Percentiles rank a stretch among this genome's conserved stretches.
Conservation (phyloP, 2,329 filamentous ascomycete genomes). For the Microdochium bolleyi region DNA sequence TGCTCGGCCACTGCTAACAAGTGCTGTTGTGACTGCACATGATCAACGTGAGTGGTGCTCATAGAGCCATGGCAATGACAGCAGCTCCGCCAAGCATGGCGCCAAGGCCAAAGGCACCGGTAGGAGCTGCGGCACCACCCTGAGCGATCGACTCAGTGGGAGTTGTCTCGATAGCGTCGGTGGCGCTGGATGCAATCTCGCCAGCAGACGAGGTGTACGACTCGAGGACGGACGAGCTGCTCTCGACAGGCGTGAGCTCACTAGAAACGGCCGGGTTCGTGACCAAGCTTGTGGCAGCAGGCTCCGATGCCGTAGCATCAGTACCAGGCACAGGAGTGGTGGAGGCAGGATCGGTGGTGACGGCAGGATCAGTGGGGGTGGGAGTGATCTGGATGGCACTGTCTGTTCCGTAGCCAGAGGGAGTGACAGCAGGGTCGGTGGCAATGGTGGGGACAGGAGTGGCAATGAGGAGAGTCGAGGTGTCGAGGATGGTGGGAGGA, state of each 20-base stretch:
- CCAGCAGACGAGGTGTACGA: neutral
- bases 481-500: slow-evolving; percentile 1
- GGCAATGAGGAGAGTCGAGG: slow-evolving; percentile 2
- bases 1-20: too few species aligned
- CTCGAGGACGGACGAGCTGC: neutral
- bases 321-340: too few species aligned
- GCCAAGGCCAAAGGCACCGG: neutral
- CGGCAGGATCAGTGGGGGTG: neutral
- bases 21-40: neutral
- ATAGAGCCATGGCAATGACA: neutral
- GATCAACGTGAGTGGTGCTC: neutral
- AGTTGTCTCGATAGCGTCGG: neutral
- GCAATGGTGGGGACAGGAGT: neutral
- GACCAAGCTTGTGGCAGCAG: neutral
- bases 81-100: neutral
- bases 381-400: neutral
- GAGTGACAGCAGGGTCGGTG: neutral
- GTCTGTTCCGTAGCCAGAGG: neutral
- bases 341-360: neutral
- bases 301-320: neutral
- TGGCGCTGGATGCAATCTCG: neutral
- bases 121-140: neutral
- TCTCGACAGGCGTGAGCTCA: neutral
- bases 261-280: neutral
- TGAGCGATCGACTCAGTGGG: neutral